A percentile compares a stretch with the other conserved stretches of the same genome.
phyloP scores from a whole-genome alignment of 768 basidiomycete species.

The Hortiboletus campestris region DNA sequence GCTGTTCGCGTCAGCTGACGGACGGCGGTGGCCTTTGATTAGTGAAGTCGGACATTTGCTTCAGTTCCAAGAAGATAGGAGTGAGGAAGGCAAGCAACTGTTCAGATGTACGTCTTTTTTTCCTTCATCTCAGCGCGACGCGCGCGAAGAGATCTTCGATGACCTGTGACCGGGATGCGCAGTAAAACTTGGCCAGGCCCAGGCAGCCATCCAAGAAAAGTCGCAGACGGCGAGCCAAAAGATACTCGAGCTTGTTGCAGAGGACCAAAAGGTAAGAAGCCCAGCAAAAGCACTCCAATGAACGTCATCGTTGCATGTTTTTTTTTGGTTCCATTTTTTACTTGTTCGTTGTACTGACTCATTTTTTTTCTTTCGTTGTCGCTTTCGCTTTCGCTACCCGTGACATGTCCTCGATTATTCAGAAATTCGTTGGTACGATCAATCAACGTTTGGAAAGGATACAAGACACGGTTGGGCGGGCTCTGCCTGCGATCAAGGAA shows the following conservation, averaged over 20 bases:
- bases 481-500: slow-evolving; percentile 11
- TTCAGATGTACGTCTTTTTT: slow-evolving; percentile 7
- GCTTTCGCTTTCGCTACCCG: background rate
- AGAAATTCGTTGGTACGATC: slow-evolving; percentile 13
- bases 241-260: slow-evolving; percentile 16
- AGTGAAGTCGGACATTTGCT: slow-evolving; percentile 18
- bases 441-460: slow-evolving; percentile 15
- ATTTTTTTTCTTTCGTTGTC: too few species aligned
- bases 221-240: slow-evolving; percentile 12
- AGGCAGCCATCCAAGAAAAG: slow-evolving; percentile 17
- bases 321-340: background rate
- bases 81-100: slow-evolving; percentile 13
- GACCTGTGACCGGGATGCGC: background rate
- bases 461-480: slow-evolving; percentile 9
- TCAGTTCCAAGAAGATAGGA: slow-evolving; percentile 20
- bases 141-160: background rate
- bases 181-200: slow-evolving; percentile 13
- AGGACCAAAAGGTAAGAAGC: slow-evolving; percentile 11
- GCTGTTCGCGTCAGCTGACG: background rate
- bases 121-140: too few species aligned
- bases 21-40: background rate
- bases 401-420: too few species aligned
- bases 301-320: background rate
- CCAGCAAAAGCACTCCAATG: background rate
- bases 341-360: background rate